phyloP scores from a whole-genome alignment of 2,329 filamentous ascomycete genomes.

The Epichloe hybrida region DNA sequence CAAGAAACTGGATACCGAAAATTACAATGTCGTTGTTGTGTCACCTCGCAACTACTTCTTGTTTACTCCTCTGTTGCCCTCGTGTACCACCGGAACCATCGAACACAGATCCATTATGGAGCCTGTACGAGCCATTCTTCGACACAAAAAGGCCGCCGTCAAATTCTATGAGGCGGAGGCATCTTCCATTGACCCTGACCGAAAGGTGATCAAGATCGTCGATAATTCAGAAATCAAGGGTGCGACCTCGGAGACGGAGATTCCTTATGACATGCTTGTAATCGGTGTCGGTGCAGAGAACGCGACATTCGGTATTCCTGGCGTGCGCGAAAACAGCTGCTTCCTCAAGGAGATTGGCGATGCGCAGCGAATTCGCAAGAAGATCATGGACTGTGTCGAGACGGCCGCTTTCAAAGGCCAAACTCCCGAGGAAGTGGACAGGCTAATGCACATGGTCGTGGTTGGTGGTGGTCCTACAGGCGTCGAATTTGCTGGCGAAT shows the following conservation, averaged over 20 bases:
- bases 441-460: constrained; percentile 95
- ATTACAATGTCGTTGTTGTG: constrained; percentile 97
- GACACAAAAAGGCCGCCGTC: constrained; percentile 84
- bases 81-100: constrained; percentile 92
- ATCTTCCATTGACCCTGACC: constrained; percentile 85
- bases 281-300: constrained; percentile 96
- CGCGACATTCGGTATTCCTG: constrained; percentile 93
- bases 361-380: constrained; percentile 90
- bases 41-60: constrained; percentile 99
- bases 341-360: constrained; percentile 98
- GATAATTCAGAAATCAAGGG: constrained; percentile 93
- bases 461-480: constrained; percentile 88
- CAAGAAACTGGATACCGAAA: constrained; percentile 96
- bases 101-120: constrained; percentile 99
- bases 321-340: constrained; percentile 87
- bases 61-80: constrained; percentile 93
- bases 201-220: constrained; percentile 75
- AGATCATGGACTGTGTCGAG: constrained; percentile 99
- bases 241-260: constrained; percentile 66
- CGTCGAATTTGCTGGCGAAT: constrained; percentile 95
- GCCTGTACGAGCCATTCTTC: constrained; percentile 87
- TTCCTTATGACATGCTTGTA: constrained; percentile 96
- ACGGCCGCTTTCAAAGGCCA: constrained; percentile 98
- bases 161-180: constrained; percentile 98
- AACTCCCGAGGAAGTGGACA: constrained; percentile 72